phyloP scores from a whole-genome alignment of 208 protist genomes.

The Porcisia deanei region DNA sequence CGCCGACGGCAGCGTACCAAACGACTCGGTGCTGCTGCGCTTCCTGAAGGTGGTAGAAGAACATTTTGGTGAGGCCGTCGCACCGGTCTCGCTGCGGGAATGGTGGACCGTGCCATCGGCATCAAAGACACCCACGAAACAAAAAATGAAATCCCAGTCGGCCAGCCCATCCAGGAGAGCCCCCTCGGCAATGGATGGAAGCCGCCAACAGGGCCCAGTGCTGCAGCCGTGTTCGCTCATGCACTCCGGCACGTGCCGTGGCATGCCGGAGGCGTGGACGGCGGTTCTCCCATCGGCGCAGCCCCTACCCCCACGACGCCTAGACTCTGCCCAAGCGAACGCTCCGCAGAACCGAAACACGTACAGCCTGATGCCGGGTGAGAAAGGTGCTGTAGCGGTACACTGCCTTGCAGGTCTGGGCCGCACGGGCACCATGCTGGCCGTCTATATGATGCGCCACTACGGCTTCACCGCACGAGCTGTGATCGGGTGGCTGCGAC shows the following conservation, averaged over 20 bases:
- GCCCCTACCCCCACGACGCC: not conserved
- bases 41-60: conserved; percentile 91
- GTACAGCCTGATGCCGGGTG: not conserved
- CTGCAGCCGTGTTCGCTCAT: conserved; percentile 15
- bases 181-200: not conserved
- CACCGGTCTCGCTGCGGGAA: conserved; percentile 19
- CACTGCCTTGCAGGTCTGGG: conserved; percentile 97
- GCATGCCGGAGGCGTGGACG: conserved; percentile 43
- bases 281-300: conserved; percentile 3
- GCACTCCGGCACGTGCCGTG: conserved; percentile 38
- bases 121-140: not conserved
- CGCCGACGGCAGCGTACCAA: conserved; percentile 91
- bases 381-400: conserved; percentile 78
- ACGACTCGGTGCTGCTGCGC: conserved; percentile 73
- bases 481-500: conserved; percentile 93
- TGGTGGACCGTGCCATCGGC: conserved; percentile 24
- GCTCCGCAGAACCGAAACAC: not conserved
- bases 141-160: not conserved
- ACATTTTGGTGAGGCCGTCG: conserved; percentile 32
- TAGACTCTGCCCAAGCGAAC: not conserved
- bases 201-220: not conserved
- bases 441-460: conserved; percentile 92
- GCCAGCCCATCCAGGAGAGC: conserved; percentile 1
- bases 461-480: conserved; percentile 93
- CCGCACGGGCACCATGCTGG: conserved; percentile 95